Conservation (phyloP, 1,139 yeast genomes). For the Candida sanyaensis region DNA sequence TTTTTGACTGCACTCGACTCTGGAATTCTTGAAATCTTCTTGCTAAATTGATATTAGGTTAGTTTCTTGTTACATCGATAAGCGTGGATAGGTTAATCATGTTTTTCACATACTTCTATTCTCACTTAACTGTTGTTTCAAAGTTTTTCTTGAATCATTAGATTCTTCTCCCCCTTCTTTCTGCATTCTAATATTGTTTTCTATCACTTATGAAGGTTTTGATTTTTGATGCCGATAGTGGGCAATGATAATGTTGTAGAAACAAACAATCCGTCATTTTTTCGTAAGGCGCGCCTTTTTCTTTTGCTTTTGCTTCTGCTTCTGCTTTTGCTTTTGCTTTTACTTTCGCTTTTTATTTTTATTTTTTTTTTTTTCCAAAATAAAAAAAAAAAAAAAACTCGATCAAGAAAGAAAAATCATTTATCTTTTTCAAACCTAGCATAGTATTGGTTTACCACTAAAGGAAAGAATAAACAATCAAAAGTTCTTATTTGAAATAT, state of each 20-base stretch:
- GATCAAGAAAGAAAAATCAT: neutral
- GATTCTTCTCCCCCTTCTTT: conserved; percentile 12
- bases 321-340: neutral
- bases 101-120: conserved; percentile 28
- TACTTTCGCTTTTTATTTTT: neutral
- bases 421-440: neutral
- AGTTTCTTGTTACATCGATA: conserved; percentile 10
- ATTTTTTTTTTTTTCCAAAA: neutral
- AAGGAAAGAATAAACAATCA: neutral
- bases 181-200: conserved; percentile 1
- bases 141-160: conserved; percentile 27
- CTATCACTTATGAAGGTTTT: neutral
- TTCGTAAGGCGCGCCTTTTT: neutral
- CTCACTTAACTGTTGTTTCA: conserved; percentile 39
- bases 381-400: neutral
- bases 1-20: conserved; percentile 33
- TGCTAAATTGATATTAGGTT: conserved; percentile 17
- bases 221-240: neutral
- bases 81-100: neutral
- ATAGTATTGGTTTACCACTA: neutral
- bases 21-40: conserved; percentile 34
- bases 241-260: neutral
- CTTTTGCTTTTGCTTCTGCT: neutral
- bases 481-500: neutral
- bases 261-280: neutral